Conservation (phyloP, 768 basidiomycete species). For the Boletus subparvulus region DNA sequence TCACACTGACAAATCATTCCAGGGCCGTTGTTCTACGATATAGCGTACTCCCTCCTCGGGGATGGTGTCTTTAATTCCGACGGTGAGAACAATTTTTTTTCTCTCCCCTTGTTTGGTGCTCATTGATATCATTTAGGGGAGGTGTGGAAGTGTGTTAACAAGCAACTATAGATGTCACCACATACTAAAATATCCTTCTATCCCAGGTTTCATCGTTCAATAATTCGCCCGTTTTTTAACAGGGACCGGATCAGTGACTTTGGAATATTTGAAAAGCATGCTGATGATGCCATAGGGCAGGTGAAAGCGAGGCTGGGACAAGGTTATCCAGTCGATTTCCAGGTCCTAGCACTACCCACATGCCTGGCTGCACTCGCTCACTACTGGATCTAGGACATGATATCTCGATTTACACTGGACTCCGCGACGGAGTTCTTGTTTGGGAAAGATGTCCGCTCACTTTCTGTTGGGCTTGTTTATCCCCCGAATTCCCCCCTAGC, state of each 20-base stretch:
- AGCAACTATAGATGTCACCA: background rate
- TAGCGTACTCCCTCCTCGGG: conserved; percentile 40
- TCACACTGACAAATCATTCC: conserved; percentile 18
- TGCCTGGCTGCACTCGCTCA: background rate
- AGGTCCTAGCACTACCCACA: conserved; percentile 32
- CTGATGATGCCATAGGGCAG: conserved; percentile 46
- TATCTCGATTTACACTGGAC: conserved; percentile 59
- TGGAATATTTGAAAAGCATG: conserved; percentile 53
- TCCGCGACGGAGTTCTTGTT: conserved; percentile 61
- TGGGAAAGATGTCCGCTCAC: conserved; percentile 46
- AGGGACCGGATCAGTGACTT: conserved; percentile 54
- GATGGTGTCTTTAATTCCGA: conserved; percentile 59
- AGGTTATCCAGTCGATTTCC: conserved; percentile 56
- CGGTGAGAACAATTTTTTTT: conserved; percentile 28
- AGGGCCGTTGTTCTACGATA: conserved; percentile 6
- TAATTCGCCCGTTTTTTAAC: conserved; percentile 62
- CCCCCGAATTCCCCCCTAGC: conserved; percentile 32
- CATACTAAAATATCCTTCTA: background rate
- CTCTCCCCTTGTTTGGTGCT: background rate
- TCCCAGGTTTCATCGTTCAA: background rate
- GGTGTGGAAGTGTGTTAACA: conserved; percentile 48
- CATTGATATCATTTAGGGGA: conserved; percentile 36
- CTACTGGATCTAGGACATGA: conserved; percentile 42
- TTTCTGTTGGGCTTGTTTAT: conserved; percentile 49
- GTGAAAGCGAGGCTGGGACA: conserved; percentile 42